A percentile compares a stretch with the other conserved stretches of the same genome.
These are phyloP conservation scores for Pythium volutum DNA, from an alignment of 352 stramenopile genomes.

Conservation along the genomic window DNA sequence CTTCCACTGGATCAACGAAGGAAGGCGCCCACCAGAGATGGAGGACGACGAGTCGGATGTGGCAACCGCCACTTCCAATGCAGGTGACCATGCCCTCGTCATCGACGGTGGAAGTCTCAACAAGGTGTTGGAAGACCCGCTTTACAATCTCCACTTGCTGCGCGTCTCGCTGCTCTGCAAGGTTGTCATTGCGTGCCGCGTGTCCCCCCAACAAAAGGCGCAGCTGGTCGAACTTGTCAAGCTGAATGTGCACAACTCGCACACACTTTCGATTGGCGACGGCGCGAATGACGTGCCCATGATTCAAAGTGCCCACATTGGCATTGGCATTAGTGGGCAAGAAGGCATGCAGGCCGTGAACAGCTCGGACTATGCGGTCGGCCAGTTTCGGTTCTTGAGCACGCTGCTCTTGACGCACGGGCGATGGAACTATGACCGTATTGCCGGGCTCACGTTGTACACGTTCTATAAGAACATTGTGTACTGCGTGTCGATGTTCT, in stretches of 20 bases:
- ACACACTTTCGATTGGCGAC: conserved; percentile 90
- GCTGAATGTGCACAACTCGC: conserved; percentile 72
- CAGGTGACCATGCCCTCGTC: conserved; percentile 84
- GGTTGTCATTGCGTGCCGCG: conserved; percentile 96
- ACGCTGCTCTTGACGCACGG: conserved; percentile 77
- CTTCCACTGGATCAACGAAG: conserved; percentile 65
- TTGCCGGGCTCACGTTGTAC: conserved; percentile 88
- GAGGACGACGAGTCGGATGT: conserved; percentile 22
- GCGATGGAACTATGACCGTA: conserved; percentile 84
- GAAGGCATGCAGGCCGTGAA: conserved; percentile 97
- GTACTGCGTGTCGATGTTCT: conserved; percentile 91
- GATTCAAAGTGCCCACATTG: conserved; percentile 90
- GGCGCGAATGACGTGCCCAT: conserved; percentile 90
- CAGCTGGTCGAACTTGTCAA: conserved; percentile 96
- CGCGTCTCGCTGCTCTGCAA: conserved; percentile 89
- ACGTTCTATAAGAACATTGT: conserved; percentile 93
- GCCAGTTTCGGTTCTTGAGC: conserved; percentile 79
- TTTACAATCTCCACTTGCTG: conserved; percentile 81
- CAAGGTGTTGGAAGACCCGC: conserved; percentile 62
- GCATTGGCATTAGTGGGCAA: conserved; percentile 94
- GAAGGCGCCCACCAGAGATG: conserved; percentile 17
- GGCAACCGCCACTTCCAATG: conserved; percentile 24
- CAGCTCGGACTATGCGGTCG: conserved; percentile 81
- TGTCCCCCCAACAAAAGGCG: conserved; percentile 98
- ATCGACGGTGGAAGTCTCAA: conserved; percentile 94